phyloP scores from a whole-genome alignment of 1,284 basidiomycete species.

The Trametes versicolor region DNA sequence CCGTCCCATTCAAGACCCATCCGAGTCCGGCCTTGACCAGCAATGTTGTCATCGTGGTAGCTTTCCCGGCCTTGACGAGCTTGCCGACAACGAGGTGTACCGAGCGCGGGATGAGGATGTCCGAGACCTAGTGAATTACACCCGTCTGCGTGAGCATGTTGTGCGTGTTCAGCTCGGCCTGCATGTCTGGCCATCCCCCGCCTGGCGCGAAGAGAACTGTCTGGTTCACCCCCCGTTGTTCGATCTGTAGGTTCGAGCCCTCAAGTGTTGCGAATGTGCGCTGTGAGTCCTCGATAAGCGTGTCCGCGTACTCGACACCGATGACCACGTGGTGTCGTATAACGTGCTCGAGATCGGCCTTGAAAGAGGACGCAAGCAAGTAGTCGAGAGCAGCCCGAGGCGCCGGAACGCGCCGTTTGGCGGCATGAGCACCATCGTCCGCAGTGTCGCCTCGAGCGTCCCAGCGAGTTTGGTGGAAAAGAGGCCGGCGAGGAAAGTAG shows the following conservation, averaged over 20 bases:
- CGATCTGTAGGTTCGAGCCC: slow-evolving; percentile 75
- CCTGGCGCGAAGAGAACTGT: slow-evolving; percentile 66
- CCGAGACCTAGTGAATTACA: slow-evolving; percentile 89
- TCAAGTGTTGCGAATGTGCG: slow-evolving; percentile 79
- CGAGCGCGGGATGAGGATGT: slow-evolving; percentile 91
- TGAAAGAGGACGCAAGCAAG: slow-evolving; percentile 79
- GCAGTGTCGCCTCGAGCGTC: slow-evolving; percentile 70
- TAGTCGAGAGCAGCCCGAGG: slow-evolving; percentile 86
- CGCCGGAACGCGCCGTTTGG: slow-evolving; percentile 89
- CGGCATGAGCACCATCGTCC: slow-evolving; percentile 89
- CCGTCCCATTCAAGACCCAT: slow-evolving; percentile 90
- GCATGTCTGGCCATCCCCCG: slow-evolving; percentile 81
- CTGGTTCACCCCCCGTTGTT: slow-evolving; percentile 57
- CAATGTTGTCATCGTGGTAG: slow-evolving; percentile 87
- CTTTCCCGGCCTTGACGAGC: slow-evolving; percentile 88
- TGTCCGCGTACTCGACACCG: slow-evolving; percentile 78
- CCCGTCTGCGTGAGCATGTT: slow-evolving; percentile 90
- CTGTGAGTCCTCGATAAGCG: slow-evolving; percentile 69
- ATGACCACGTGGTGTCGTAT: slow-evolving; percentile 88
- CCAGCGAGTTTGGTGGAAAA: slow-evolving; percentile 87
- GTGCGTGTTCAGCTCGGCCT: slow-evolving; percentile 59
- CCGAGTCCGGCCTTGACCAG: slow-evolving; percentile 86
- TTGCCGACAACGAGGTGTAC: slow-evolving; percentile 90
- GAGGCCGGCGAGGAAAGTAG: slow-evolving; percentile 90
- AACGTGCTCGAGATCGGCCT: slow-evolving; percentile 83